These are phyloP conservation scores for Colletotrichum liaoningense DNA, from an alignment of 2,329 filamentous ascomycete genomes.

Conservation along the genomic window DNA sequence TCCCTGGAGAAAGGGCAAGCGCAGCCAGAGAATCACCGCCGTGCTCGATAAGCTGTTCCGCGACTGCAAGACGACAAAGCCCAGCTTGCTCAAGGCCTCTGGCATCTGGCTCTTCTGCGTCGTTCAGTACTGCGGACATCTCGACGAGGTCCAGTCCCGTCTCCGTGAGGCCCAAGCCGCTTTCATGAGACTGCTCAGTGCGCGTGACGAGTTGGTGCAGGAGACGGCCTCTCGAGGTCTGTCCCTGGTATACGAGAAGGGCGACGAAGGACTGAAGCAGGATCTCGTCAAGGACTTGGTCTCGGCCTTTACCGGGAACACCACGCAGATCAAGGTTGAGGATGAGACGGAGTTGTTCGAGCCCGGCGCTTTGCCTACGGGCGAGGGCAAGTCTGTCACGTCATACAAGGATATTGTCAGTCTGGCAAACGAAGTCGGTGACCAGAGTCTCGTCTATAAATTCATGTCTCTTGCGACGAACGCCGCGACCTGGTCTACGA, in stretches of 20 bases:
- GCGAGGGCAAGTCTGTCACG: conserved; percentile 88
- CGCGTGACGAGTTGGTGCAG: conserved; percentile 93
- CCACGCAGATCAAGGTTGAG: conserved; percentile 82
- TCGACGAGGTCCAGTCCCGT: conserved; percentile 77
- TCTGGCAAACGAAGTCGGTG: conserved; percentile 94
- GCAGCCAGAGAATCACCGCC: conserved; percentile 25
- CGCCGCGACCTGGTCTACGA: conserved; percentile 96
- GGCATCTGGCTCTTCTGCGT: conserved; percentile 95
- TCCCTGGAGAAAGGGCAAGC: conserved; percentile 51
- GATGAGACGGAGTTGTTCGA: conserved; percentile 95
- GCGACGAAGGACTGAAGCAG: conserved; percentile 82
- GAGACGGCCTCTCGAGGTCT: conserved; percentile 93
- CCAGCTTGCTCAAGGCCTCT: conserved; percentile 88
- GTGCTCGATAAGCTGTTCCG: conserved; percentile 79
- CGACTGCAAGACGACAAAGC: conserved; percentile 87
- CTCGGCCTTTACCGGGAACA: conserved; percentile 85
- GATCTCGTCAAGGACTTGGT: conserved; percentile 90
- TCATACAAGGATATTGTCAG: conserved; percentile 98
- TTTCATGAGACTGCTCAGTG: conserved; percentile 88
- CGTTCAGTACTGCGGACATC: conserved; percentile 88
- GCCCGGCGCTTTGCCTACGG: conserved; percentile 87
- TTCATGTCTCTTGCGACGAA: conserved; percentile 98
- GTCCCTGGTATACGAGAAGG: conserved; percentile 93
- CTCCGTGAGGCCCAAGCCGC: conserved; percentile 85
- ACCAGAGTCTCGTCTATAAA: conserved; percentile 95